phyloP scores from a whole-genome alignment of 2,329 filamentous ascomycete species.

The Orbilia quercus region DNA sequence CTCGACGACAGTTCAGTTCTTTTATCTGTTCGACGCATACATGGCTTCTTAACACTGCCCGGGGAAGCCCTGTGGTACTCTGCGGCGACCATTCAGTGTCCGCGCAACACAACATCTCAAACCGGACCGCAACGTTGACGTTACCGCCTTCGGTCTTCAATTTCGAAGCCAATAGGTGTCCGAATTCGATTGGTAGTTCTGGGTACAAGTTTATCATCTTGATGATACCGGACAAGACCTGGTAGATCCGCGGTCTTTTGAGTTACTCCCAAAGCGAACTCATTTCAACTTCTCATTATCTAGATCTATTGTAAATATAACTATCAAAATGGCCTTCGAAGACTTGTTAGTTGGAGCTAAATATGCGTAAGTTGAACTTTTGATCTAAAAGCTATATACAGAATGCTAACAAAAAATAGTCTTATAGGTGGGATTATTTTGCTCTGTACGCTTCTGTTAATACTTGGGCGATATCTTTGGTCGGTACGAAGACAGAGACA shows the following conservation, averaged over 20 bases:
- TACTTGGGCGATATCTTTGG: conserved; percentile 40
- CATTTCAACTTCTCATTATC: background rate
- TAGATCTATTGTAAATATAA: background rate
- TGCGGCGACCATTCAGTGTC: too few relatives aligned
- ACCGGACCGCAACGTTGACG: too few relatives aligned
- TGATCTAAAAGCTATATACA: background rate
- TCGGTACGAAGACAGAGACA: conserved; percentile 17
- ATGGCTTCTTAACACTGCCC: conserved; percentile 30
- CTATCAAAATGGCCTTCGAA: conserved; percentile 23
- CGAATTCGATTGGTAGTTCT: conserved; percentile 1
- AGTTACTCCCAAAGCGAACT: too few relatives aligned
- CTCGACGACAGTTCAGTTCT: conserved; percentile 4
- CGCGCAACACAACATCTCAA: conserved; percentile 20
- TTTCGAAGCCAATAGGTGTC: background rate
- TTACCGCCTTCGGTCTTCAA: too few relatives aligned
- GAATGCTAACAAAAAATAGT: conserved; percentile 26
- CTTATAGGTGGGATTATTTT: conserved; percentile 30
- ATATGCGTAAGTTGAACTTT: conserved; percentile 37
- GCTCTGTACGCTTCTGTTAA: conserved; percentile 22
- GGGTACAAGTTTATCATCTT: conserved; percentile 4
- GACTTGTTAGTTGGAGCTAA: conserved; percentile 36
- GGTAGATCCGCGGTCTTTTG: conserved; percentile 24
- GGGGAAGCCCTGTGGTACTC: conserved; percentile 17
- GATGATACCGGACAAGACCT: conserved; percentile 12
- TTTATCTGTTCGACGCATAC: conserved; percentile 10